Evolutionary conservation across 345 rosid species (phyloP), one percentile per base, ranked within the genome.

Genomic region (Ailanthus altissimus): DNA sequence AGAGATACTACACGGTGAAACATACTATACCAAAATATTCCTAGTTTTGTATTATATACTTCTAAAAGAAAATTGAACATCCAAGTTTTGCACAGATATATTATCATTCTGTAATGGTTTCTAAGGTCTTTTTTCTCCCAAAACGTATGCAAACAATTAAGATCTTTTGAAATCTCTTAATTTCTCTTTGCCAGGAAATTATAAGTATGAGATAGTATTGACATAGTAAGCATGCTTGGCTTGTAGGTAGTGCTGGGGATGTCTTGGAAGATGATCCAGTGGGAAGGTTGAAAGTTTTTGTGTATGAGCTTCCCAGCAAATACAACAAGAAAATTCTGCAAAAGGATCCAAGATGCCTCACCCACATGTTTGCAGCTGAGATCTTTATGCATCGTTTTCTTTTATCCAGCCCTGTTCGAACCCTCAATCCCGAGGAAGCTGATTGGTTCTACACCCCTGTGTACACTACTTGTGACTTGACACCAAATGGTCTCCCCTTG

Each of bases 381-480:
- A 96, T 91, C 61, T 96, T 80, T 79, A 96, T 96, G 97, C 99
- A 94, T 74, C 86, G 98, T 51, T 94, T 96, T 86, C 97, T 96
- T 73, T 79, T 94, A 78, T 90, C 99, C 3, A 94, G 99, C 63
- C 94, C 95, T 0, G 98, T 96, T 77, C 89, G 99, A 75, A 96
- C 97, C 20, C 97, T 94, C 63, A 92, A 92, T 71, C 98, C 97
- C 0, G 93, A 89, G 73, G 99, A 96, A 80, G 99, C 99, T 61
- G 98, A 96, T 87, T 96, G 99, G 99, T 94, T 96, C 80, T 96
- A 96, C 59, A 91, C 97, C 40, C 98, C 98, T 67, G 94, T 96
- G 50, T 96, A 94, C 78, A 88, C 98, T 78, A 94, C 99, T 70
- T 96, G 99, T 82, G 99, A 96, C 88, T 90, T 96, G 73, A 92